phyloP scores from a whole-genome alignment of 306 rosid genomes.

The Clitoria ternatea region DNA sequence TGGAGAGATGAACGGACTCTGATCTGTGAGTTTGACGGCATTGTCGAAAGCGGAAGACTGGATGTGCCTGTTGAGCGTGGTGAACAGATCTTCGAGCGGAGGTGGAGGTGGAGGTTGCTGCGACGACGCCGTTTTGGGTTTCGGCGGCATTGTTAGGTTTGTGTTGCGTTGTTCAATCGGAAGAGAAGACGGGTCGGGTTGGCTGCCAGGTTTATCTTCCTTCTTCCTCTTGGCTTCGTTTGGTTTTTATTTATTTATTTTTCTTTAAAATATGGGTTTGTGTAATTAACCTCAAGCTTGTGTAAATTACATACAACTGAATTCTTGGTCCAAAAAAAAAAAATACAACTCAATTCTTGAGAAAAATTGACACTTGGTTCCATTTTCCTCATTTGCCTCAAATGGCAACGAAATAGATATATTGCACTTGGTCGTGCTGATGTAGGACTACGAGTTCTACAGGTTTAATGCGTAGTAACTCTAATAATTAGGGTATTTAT shows the following conservation, averaged over 20 bases:
- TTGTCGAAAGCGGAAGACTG: constrained; percentile 53
- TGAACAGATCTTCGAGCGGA: constrained; percentile 81
- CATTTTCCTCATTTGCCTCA: no score
- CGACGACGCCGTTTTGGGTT: constrained; percentile 45
- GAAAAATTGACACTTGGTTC: no score
- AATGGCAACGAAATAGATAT: no score
- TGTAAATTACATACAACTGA: no score
- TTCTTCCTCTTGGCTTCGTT: not conserved
- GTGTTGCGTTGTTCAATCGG: not conserved
- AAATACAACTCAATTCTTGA: no score
- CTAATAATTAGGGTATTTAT: no score
- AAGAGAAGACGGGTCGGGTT: not conserved
- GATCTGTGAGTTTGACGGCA: constrained; percentile 81
- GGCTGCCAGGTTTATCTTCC: not conserved
- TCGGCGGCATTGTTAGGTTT: constrained; percentile 82
- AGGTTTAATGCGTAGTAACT: no score
- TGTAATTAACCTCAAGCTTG: no score
- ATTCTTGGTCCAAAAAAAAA: no score
- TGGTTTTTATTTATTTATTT: not conserved
- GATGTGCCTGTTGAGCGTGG: constrained; percentile 66
- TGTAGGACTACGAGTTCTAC: no score
- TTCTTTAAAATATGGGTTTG: no score
- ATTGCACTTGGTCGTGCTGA: no score
- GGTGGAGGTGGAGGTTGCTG: constrained; percentile 53
- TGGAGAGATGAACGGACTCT: constrained; percentile 43